These are phyloP conservation scores for Zygoascus ofunaensis DNA, from an alignment of 805 yeast genomes.

Conservation along the genomic window DNA sequence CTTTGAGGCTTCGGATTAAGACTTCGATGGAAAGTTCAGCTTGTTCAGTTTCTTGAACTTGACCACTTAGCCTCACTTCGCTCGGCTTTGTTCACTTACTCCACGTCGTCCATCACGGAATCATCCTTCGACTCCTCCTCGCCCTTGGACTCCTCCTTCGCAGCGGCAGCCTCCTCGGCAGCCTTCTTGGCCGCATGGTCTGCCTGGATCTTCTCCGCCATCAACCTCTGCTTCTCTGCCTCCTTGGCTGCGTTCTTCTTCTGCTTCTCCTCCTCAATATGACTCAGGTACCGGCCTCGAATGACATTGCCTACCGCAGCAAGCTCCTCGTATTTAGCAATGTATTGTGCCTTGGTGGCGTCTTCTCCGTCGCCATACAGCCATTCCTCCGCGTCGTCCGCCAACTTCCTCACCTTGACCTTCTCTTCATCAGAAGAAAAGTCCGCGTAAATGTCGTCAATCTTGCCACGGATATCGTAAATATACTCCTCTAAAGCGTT, in stretches of 20 bases:
- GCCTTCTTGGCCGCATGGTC: slow-evolving; percentile 52
- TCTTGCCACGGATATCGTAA: slow-evolving; percentile 92
- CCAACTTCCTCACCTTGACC: slow-evolving; percentile 59
- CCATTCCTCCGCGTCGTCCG: slow-evolving; percentile 93
- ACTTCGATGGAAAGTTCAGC: no score
- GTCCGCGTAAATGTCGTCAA: slow-evolving; percentile 80
- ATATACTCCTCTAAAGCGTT: slow-evolving; percentile 98
- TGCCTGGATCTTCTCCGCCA: slow-evolving; percentile 78
- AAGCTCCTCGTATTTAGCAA: slow-evolving; percentile 96
- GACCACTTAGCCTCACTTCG: no score
- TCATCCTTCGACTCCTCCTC: slow-evolving; percentile 4
- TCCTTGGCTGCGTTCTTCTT: slow-evolving; percentile 79
- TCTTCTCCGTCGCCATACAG: slow-evolving; percentile 96
- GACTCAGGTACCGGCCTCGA: slow-evolving; percentile 88
- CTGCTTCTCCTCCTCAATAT: slow-evolving; percentile 92
- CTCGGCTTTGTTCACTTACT: no score
- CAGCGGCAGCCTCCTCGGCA: slow-evolving; percentile 23
- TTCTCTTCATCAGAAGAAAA: slow-evolving; percentile 92
- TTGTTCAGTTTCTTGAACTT: no score
- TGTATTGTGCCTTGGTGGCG: slow-evolving; percentile 89
- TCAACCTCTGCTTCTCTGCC: slow-evolving; percentile 71
- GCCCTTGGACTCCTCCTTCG: slow-evolving; percentile 19
- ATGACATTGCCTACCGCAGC: slow-evolving; percentile 91
- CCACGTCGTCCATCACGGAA: background rate
- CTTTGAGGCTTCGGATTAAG: no score